These are phyloP conservation scores for Mucuna pruriens DNA, from an alignment of 306 rosid species.

Conservation along the genomic window DNA sequence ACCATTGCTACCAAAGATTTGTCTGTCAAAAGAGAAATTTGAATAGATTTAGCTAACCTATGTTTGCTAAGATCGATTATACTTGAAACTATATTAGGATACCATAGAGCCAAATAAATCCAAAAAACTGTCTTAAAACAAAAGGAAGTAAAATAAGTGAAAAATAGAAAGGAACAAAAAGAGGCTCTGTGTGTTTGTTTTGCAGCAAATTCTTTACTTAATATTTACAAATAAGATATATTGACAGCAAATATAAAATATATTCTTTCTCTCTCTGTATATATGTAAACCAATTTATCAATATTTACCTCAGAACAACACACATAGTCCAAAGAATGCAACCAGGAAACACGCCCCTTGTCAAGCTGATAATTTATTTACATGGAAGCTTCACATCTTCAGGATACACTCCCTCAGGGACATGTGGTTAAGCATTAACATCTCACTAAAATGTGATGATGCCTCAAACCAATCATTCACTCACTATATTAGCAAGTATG, in stretches of 20 bases:
- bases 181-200: constrained; percentile 10
- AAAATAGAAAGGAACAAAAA: not conserved
- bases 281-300: not conserved
- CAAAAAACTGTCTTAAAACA: not conserved
- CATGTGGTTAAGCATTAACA: constrained; percentile 14
- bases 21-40: not conserved
- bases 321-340: constrained; percentile 36
- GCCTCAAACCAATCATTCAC: constrained; percentile 36
- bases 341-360: constrained; percentile 26
- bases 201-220: constrained; percentile 11
- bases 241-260: constrained; percentile 4
- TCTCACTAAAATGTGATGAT: not conserved
- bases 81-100: no score
- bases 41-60: not conserved
- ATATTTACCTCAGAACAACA: constrained; percentile 32
- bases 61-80: no score
- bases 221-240: constrained; percentile 22
- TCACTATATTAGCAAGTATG: constrained; percentile 29
- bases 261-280: not conserved
- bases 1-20: not conserved
- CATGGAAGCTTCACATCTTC: constrained; percentile 41
- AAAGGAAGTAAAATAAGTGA: not conserved
- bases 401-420: constrained; percentile 22
- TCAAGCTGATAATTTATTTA: not conserved
- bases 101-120: not conserved